Evolutionary conservation across 1,284 basidiomycete species (phyloP).

Genomic region (Apiotrichum laibachii): DNA sequence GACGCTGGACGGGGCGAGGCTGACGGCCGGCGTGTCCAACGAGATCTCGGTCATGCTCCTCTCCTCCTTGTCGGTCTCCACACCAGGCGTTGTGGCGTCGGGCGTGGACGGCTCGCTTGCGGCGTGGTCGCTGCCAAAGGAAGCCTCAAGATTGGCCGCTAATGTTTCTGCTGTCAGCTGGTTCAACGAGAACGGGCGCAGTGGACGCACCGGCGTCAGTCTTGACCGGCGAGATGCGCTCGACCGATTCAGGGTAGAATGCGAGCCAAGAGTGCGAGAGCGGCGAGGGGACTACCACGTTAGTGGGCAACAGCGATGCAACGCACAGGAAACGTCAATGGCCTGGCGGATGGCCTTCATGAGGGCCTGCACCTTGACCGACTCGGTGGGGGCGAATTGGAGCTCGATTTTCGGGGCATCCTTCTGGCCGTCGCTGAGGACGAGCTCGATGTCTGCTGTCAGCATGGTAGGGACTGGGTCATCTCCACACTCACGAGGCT

Average conservation of each 20-base stretch:
- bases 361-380: constrained; percentile 31
- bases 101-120: background rate
- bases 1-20: no score
- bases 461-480: no score
- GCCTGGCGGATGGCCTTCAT: constrained; percentile 29
- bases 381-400: constrained; percentile 60
- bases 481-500: constrained; percentile 39
- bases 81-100: background rate
- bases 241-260: constrained; percentile 29
- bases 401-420: constrained; percentile 64
- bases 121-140: background rate
- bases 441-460: constrained; percentile 19
- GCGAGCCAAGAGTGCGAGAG: constrained; percentile 31
- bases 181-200: no score
- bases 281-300: constrained; percentile 7
- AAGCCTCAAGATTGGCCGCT: constrained; percentile 1
- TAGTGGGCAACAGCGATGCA: background rate
- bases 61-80: background rate
- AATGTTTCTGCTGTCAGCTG: background rate
- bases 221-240: background rate
- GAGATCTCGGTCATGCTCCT: background rate
- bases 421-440: constrained; percentile 57
- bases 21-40: background rate
- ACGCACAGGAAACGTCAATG: constrained; percentile 13
- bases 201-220: background rate